Conservation (phyloP, 1,139 yeast genomes). For the Yamadazyma siamensis region DNA sequence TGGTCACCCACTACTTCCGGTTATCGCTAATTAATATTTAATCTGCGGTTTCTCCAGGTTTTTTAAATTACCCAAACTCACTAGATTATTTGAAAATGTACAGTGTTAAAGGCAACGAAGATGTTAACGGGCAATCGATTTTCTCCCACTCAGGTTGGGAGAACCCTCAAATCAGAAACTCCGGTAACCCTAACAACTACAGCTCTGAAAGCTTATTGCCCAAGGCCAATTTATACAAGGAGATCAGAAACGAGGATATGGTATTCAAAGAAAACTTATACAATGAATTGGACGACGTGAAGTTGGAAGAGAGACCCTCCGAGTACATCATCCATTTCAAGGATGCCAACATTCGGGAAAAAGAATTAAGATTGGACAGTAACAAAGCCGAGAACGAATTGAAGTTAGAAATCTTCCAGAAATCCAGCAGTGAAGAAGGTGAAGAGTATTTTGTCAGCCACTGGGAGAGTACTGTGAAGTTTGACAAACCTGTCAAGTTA, state of each 20-base stretch:
- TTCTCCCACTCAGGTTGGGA: slow-evolving; percentile 16
- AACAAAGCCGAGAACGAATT: slow-evolving; percentile 23
- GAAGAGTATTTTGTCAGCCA: slow-evolving; percentile 16
- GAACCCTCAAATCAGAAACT: slow-evolving; percentile 14
- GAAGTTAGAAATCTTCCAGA: slow-evolving; percentile 16
- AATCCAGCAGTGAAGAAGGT: slow-evolving; percentile 14
- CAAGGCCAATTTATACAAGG: slow-evolving; percentile 15
- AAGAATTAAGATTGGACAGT: slow-evolving; percentile 23
- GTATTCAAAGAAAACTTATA: slow-evolving; percentile 16
- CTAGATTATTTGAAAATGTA: no score
- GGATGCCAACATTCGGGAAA: slow-evolving; percentile 18
- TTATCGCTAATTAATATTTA: no score
- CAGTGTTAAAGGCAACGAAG: slow-evolving; percentile 9
- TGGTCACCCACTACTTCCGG: no score
- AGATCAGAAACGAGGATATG: slow-evolving; percentile 13
- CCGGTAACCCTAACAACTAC: slow-evolving; percentile 13
- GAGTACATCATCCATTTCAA: slow-evolving; percentile 20
- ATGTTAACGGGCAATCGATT: slow-evolving; percentile 15
- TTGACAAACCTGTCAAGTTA: slow-evolving; percentile 22
- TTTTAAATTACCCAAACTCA: no score
- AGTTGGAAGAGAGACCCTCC: slow-evolving; percentile 21
- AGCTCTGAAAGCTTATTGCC: slow-evolving; percentile 16
- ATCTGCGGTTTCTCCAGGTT: no score
- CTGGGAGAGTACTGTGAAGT: slow-evolving; percentile 20
- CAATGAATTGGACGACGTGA: slow-evolving; percentile 20